Percentiles rank a stretch among this genome's conserved stretches.
Conservation (phyloP, 768 basidiomycete genomes). For the Trametes coccinea region DNA sequence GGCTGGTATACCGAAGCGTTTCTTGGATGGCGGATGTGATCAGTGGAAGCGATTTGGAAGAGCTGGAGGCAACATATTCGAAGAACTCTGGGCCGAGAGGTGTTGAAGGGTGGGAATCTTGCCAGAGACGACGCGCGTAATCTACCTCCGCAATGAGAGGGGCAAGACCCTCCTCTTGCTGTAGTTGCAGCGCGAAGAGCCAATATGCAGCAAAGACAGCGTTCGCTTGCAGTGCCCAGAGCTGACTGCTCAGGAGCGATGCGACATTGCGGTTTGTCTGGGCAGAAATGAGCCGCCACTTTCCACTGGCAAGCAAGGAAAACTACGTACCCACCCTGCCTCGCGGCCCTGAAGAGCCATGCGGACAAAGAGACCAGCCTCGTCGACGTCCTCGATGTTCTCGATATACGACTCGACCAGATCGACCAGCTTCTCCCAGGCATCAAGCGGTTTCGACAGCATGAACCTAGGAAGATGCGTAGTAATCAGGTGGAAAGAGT, state of each 20-base stretch:
- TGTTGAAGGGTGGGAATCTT: constrained; percentile 12
- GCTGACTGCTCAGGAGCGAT: constrained; percentile 11
- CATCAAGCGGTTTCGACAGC: constrained; percentile 11
- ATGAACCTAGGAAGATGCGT: constrained; percentile 23
- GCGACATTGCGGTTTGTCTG: constrained; percentile 22
- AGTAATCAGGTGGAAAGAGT: constrained; percentile 21
- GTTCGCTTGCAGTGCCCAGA: constrained; percentile 31
- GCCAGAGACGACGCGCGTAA: constrained; percentile 14
- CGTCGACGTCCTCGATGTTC: neutral
- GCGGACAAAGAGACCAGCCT: neutral
- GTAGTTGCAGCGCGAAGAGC: constrained; percentile 22
- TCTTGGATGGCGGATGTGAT: constrained; percentile 29
- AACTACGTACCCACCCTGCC: constrained; percentile 16
- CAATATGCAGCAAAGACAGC: constrained; percentile 27
- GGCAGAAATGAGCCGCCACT: neutral
- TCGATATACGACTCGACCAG: constrained; percentile 13
- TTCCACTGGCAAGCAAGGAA: neutral
- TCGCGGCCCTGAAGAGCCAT: constrained; percentile 2
- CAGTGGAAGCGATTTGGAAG: constrained; percentile 21
- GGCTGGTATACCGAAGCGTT: constrained; percentile 24
- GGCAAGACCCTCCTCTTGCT: constrained; percentile 23
- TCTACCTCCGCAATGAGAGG: constrained; percentile 26
- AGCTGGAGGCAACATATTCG: neutral
- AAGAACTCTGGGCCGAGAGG: constrained; percentile 17
- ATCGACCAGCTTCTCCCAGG: constrained; percentile 20